Conservation (phyloP, 2,329 filamentous ascomycete genomes). For the Aspergillus ochraceus region DNA sequence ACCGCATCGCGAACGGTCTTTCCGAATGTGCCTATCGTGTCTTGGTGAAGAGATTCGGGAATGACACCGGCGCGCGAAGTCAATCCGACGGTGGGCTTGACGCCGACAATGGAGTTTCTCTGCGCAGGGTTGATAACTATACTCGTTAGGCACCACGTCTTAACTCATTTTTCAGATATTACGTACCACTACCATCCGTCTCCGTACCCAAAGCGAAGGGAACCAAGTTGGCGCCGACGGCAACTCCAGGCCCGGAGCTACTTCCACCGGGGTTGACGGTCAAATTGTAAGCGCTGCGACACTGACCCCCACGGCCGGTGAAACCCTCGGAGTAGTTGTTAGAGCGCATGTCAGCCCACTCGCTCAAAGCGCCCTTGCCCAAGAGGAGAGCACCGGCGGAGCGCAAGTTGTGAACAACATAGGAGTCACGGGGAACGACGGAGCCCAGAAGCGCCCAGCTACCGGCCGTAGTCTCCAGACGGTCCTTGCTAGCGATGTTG, state of each 20-base stretch:
- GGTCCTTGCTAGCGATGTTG: constrained; percentile 64
- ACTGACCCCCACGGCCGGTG: constrained; percentile 64
- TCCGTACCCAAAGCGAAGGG: constrained; percentile 71
- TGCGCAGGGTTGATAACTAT: constrained; percentile 69
- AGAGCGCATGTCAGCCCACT: constrained; percentile 73
- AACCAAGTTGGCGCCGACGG: constrained; percentile 63
- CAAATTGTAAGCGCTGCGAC: constrained; percentile 66
- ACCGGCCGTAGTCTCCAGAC: constrained; percentile 73
- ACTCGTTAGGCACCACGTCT: constrained; percentile 3
- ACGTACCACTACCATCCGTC: constrained; percentile 64
- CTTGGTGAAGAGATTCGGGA: constrained; percentile 67
- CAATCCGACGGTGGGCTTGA: constrained; percentile 74
- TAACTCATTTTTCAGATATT: neutral
- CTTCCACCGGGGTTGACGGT: constrained; percentile 68
- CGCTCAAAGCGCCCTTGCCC: constrained; percentile 69
- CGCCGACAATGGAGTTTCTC: constrained; percentile 67
- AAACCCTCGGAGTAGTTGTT: constrained; percentile 69
- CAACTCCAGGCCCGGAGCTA: constrained; percentile 65
- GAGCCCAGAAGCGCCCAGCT: constrained; percentile 66
- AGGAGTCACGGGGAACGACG: constrained; percentile 66
- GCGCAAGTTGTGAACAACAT: constrained; percentile 62
- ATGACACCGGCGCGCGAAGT: constrained; percentile 65
- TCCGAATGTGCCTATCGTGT: constrained; percentile 68
- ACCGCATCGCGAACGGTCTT: constrained; percentile 69
- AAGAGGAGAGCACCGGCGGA: constrained; percentile 67